phyloP scores from a whole-genome alignment of 176 grass and related monocot species.

The Eremochloa ophiuroides region DNA sequence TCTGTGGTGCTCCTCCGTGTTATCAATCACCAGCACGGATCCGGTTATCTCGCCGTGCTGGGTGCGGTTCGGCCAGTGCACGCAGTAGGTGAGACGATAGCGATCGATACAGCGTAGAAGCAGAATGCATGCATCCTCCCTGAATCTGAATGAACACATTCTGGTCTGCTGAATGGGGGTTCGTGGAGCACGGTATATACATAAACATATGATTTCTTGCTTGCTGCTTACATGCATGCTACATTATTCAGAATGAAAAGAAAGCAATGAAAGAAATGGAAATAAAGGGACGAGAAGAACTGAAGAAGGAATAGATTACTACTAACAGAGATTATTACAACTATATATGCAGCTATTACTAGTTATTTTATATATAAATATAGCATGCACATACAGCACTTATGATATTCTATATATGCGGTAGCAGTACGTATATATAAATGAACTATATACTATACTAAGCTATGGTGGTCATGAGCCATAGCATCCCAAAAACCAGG shows the following conservation, averaged over 20 bases:
- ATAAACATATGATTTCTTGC: not conserved
- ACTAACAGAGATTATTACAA: not conserved
- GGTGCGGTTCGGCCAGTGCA: not conserved
- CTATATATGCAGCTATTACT: not conserved
- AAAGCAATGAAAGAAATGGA: not conserved
- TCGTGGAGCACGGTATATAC: not conserved
- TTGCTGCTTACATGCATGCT: not conserved
- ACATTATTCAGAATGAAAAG: not conserved
- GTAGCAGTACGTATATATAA: not conserved
- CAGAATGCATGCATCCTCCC: not conserved
- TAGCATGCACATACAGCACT: not conserved
- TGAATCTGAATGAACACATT: not conserved
- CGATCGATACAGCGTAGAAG: not conserved
- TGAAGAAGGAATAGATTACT: not conserved
- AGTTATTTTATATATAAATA: not conserved
- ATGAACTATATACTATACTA: not conserved
- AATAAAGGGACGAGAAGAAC: not conserved
- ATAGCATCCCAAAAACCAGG: slow-evolving; percentile 53
- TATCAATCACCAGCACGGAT: slow-evolving; percentile 22
- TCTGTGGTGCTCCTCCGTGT: not conserved
- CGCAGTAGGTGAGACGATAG: not conserved
- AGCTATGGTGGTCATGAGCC: slow-evolving; percentile 26
- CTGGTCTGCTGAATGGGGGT: not conserved
- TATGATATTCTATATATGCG: not conserved
- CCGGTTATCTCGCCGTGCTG: slow-evolving; percentile 2